phyloP scores from a whole-genome alignment of 208 protist species.

The Strigomonas galati region DNA sequence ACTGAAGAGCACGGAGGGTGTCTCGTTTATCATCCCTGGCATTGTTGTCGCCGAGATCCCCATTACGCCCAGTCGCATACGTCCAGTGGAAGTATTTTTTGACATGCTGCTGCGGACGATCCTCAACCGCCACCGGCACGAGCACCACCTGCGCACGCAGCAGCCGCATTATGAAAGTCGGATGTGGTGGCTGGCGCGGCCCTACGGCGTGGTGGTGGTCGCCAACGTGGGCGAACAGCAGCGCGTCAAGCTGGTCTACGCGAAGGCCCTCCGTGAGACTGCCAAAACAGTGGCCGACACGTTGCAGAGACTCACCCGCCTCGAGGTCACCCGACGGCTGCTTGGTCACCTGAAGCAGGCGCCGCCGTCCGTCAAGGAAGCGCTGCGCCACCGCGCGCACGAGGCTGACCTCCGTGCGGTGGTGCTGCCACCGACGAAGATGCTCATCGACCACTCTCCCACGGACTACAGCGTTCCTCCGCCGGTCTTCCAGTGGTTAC shows the following conservation, averaged over 20 bases:
- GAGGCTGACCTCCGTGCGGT: not conserved
- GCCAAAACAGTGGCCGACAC: conserved; percentile 1
- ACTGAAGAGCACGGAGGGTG: not conserved
- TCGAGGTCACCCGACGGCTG: not conserved
- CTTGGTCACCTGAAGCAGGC: not conserved
- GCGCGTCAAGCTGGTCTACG: conserved; percentile 30
- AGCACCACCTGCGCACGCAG: not conserved
- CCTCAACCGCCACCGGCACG: not conserved
- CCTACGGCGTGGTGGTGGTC: conserved; percentile 25
- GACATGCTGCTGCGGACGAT: not conserved
- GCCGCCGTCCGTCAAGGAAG: conserved; percentile 8
- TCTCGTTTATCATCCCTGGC: conserved; percentile 18
- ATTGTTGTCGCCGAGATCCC: conserved; percentile 9
- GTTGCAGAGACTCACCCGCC: conserved; percentile 8
- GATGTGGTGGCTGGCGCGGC: conserved; percentile 24
- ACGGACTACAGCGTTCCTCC: not conserved
- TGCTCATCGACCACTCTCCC: not conserved
- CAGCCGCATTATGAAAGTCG: not conserved
- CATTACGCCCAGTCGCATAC: not conserved
- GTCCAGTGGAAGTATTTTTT: not conserved
- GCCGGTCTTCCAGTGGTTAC: conserved; percentile 3
- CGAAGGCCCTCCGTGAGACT: conserved; percentile 24
- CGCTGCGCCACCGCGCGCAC: conserved; percentile 11
- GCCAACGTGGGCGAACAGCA: conserved; percentile 26
- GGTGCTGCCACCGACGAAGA: not conserved